Evolutionary conservation across 2,329 filamentous ascomycete species (phyloP).

Genomic region (Cercospora sojina): DNA sequence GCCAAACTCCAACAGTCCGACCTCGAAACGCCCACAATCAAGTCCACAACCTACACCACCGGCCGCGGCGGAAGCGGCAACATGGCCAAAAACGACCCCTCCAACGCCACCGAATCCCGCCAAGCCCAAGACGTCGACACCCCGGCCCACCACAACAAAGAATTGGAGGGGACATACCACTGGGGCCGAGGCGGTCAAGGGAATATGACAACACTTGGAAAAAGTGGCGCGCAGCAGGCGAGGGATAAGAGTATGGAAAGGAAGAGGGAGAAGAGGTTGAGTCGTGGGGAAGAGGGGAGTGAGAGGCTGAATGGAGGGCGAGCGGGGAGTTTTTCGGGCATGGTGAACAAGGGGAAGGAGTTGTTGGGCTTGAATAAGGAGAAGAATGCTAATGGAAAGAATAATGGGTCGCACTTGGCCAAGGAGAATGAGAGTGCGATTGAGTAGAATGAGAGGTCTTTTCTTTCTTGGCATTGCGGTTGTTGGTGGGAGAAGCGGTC

Average conservation of each 20-base stretch:
- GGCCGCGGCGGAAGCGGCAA: constrained; percentile 86
- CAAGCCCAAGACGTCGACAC: constrained; percentile 78
- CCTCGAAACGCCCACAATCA: constrained; percentile 79
- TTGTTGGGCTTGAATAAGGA: constrained; percentile 47
- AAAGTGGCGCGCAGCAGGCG: constrained; percentile 37
- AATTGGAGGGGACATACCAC: constrained; percentile 62
- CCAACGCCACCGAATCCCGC: constrained; percentile 66
- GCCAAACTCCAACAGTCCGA: constrained; percentile 52
- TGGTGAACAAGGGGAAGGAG: constrained; percentile 57
- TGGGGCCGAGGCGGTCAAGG: constrained; percentile 73
- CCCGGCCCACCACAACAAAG: constrained; percentile 46
- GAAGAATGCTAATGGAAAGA: constrained; percentile 8
- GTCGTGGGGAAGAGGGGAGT: constrained; percentile 26
- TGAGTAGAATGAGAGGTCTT: constrained; percentile 6
- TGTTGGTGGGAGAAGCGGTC: not conserved
- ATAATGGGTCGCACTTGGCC: not conserved
- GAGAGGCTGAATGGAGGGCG: constrained; percentile 22
- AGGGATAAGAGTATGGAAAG: constrained; percentile 36
- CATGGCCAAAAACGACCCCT: constrained; percentile 71
- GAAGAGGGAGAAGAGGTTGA: constrained; percentile 39
- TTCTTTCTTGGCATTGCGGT: not conserved
- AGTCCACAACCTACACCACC: constrained; percentile 80
- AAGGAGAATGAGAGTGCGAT: constrained; percentile 23
- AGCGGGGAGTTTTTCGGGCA: constrained; percentile 36
- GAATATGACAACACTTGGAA: constrained; percentile 58